Base-by-base conservation (phyloP, 2,329 filamentous ascomycete genomes). In the Pseudocercospora pini-densiflorae region DNA sequence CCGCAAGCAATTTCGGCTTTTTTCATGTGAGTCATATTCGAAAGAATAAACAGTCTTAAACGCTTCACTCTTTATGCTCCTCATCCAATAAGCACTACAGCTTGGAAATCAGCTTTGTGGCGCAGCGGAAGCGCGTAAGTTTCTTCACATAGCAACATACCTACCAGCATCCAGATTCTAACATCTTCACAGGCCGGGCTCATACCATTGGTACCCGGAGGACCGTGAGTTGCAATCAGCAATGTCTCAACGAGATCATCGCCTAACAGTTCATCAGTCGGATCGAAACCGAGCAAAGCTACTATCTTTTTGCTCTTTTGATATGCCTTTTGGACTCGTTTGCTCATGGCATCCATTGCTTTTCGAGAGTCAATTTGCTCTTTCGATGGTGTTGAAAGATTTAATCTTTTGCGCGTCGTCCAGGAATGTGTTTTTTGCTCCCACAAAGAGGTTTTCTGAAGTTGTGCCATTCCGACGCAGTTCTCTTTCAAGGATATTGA, bases 1-100 rank as follows among this genome's bases (percentile, higher is more conserved):
- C 5, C 82, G 79, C 68, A n/a, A 40, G 36, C 36, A 40, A 40
- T 40, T 40, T 40, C 36, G 36, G 36, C 36, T 40, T 79, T 80
- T 40, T 79, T 80, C 73, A 83, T 82, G 61, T 94, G 94, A 76
- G 93, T 91, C 62, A 85, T 82, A 0, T 94, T 97, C 47, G 97
- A 84, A 1, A 93, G 90, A 5, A 97, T 91, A 75, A 97, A n/a
- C 47, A 51, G 3, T 27, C 19, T 51, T 51, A 24, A 23, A 51
- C 47, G 47, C 19, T 24, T 51, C 47, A 21, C 47, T 21, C 19
- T 27, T 27, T 21, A 1, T n/a, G 19, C 9, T 24, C 10, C 19
- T 16, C 49, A 62, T 45, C 60, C 60, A 62, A 62, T 62, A 27
- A 24, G 53, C 36, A 16, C 45, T 36, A 23, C 21, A 19, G 45